Evolutionary conservation across 352 stramenopile species (phyloP), one percentile per base, ranked within the genome.

Genomic region (Pythium graminicola): DNA sequence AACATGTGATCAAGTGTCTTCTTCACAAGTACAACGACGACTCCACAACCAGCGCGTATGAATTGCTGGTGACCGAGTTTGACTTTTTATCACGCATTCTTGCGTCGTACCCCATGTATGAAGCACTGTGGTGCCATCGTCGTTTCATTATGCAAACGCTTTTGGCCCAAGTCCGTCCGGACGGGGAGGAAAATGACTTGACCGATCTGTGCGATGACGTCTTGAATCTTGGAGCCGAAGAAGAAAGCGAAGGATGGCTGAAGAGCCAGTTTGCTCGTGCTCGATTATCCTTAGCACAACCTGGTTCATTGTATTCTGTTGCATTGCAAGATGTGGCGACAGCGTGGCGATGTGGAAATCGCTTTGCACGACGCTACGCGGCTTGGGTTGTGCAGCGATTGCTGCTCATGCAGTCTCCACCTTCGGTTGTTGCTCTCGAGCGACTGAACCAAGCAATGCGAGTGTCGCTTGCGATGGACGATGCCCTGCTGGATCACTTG

Each of bases 51-150:
- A 29, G 5, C 9, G 11, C 19, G 6, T 20, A 46, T 11, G 33
- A 24, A 22, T 26, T 86, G 14, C 26, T 88, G 29, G 26, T 69
- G 13, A 32, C 51, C 0, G 81, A 92, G 53, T 76, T 74, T 44
- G 59, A 53, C 32, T 76, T 86, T 17, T 47, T 86, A 3, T 84
- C 76, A 1, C 45, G 62, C 9, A 61, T 89, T 42, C 65, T 89
- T 57, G 43, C 60, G 9, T 9, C 50, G 23, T 89, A 85, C 42
- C 59, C 68, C 4, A 60, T 55, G 1, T 71, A 87, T 44, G 81
- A 93, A 46, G 73, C 79, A 27, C 65, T 90, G 0, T 93, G 81
- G 79, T 93, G 80, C 45, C 76, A 93, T 56, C 79, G 81, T 29
- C 79, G 81, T 26, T 88, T 78, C 22, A 54, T 90, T 13, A 39